Percentiles rank a stretch among this genome's conserved stretches.
phyloP scores from a whole-genome alignment of 306 rosid genomes.

The Prunus kanzakura region DNA sequence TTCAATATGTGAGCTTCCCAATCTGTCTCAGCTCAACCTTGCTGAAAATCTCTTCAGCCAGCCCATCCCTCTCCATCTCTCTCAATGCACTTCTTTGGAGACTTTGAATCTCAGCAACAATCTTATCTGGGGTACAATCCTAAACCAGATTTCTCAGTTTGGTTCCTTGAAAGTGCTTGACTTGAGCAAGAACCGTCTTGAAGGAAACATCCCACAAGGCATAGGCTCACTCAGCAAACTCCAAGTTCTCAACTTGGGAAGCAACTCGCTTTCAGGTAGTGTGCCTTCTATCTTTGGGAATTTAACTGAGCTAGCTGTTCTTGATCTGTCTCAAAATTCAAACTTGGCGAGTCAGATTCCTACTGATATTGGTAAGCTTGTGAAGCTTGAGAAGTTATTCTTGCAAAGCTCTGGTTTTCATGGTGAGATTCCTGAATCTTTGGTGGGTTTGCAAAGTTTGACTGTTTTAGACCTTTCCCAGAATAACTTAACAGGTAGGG shows the following conservation, averaged over 20 bases:
- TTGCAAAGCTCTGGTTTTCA: constrained; percentile 81
- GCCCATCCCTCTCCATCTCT: constrained; percentile 92
- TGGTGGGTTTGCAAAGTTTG: constrained; percentile 54
- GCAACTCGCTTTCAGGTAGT: constrained; percentile 73
- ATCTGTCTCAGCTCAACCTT: constrained; percentile 66
- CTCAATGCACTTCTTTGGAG: constrained; percentile 63
- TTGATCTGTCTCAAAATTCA: constrained; percentile 82
- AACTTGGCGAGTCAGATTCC: constrained; percentile 84
- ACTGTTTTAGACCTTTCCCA: constrained; percentile 71
- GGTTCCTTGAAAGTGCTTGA: constrained; percentile 65
- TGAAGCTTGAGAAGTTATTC: constrained; percentile 53
- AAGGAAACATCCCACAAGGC: constrained; percentile 73
- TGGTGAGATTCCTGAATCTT: constrained; percentile 72
- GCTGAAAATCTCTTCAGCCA: constrained; percentile 80
- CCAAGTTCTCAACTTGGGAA: constrained; percentile 59
- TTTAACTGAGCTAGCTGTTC: constrained; percentile 62
- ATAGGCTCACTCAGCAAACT: constrained; percentile 63
- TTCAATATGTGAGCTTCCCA: constrained; percentile 57
- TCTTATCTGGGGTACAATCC: constrained; percentile 91
- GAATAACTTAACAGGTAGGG: constrained; percentile 74
- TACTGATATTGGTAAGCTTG: constrained; percentile 61
- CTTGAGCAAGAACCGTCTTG: constrained; percentile 66
- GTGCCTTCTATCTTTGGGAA: constrained; percentile 60
- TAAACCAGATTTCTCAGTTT: constrained; percentile 81
- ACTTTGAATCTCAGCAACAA: constrained; percentile 84